These are phyloP conservation scores for Teunomyces kruisii DNA, from an alignment of 805 yeast species.

Conservation along the genomic window DNA sequence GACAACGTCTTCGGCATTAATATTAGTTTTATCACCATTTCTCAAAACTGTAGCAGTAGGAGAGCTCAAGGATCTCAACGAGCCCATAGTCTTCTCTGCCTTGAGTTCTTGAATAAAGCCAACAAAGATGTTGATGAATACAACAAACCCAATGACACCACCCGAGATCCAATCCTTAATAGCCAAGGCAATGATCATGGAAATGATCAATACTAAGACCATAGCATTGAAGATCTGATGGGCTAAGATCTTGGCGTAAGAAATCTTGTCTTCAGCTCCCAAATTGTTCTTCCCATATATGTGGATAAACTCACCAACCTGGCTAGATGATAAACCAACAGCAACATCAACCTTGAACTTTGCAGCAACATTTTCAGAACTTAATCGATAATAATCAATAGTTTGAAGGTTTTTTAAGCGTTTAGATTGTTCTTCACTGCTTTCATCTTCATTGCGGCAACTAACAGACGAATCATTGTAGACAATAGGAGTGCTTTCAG, in stretches of 20 bases:
- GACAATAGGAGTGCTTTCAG: not conserved
- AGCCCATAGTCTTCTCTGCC: constrained; percentile 53
- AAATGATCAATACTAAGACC: constrained; percentile 37
- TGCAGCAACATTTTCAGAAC: constrained; percentile 16
- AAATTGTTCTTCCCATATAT: constrained; percentile 21
- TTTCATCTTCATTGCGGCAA: constrained; percentile 16
- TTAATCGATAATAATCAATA: constrained; percentile 14
- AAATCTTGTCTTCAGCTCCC: constrained; percentile 31
- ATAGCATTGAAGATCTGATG: constrained; percentile 41
- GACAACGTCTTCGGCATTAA: constrained; percentile 44
- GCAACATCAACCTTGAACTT: constrained; percentile 13
- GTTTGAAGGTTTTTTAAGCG: constrained; percentile 5
- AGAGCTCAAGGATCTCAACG: constrained; percentile 45
- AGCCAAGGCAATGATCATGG: constrained; percentile 38
- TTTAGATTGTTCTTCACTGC: constrained; percentile 15
- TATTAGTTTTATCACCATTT: constrained; percentile 34
- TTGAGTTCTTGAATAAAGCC: constrained; percentile 52
- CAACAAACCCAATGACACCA: constrained; percentile 47
- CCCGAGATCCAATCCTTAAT: constrained; percentile 42
- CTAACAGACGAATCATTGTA: constrained; percentile 13
- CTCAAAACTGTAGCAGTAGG: constrained; percentile 48
- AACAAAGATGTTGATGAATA: constrained; percentile 45
- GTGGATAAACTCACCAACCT: constrained; percentile 1
- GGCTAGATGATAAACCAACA: constrained; percentile 13
- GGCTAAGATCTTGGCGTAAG: constrained; percentile 28